A percentile compares a stretch with the other conserved stretches of the same genome.
These are phyloP conservation scores for Paramarasmius palmivorus DNA, from an alignment of 1,284 basidiomycete species.

Conservation along the genomic window DNA sequence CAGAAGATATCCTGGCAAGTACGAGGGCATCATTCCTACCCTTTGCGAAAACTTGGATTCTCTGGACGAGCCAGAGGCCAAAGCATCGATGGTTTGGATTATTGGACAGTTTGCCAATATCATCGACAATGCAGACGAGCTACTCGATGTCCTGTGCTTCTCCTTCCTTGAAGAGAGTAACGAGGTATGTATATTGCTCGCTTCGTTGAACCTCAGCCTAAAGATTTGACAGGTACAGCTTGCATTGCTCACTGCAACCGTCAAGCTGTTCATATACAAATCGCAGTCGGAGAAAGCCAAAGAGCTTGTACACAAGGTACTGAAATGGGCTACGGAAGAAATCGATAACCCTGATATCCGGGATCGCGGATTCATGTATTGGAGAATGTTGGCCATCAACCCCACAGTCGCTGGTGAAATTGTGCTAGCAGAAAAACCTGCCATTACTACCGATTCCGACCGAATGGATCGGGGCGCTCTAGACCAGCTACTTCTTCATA, in stretches of 20 bases:
- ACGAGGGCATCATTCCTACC: conserved; percentile 92
- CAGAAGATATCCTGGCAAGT: conserved; percentile 94
- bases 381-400: conserved; percentile 95
- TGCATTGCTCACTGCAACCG: conserved; percentile 90
- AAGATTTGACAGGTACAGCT: conserved; percentile 78
- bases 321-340: conserved; percentile 98
- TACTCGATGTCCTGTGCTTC: conserved; percentile 90
- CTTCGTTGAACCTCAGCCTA: not conserved
- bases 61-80: conserved; percentile 94
- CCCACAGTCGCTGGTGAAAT: conserved; percentile 88
- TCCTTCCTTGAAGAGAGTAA: conserved; percentile 93
- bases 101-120: conserved; percentile 95
- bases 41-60: conserved; percentile 92
- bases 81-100: conserved; percentile 98
- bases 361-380: conserved; percentile 99
- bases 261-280: conserved; percentile 97
- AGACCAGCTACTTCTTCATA: conserved; percentile 84
- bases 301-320: conserved; percentile 90
- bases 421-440: conserved; percentile 92
- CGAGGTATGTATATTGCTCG: conserved; percentile 57
- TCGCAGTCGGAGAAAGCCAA: conserved; percentile 83
- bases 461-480: conserved; percentile 94
- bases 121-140: conserved; percentile 95
- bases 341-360: conserved; percentile 96
- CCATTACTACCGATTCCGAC: conserved; percentile 98